A percentile compares a stretch with the other conserved stretches of the same genome.
Evolutionary conservation across 2,329 filamentous ascomycete genomes (phyloP).

Genomic region (Ophiostoma populinum): DNA sequence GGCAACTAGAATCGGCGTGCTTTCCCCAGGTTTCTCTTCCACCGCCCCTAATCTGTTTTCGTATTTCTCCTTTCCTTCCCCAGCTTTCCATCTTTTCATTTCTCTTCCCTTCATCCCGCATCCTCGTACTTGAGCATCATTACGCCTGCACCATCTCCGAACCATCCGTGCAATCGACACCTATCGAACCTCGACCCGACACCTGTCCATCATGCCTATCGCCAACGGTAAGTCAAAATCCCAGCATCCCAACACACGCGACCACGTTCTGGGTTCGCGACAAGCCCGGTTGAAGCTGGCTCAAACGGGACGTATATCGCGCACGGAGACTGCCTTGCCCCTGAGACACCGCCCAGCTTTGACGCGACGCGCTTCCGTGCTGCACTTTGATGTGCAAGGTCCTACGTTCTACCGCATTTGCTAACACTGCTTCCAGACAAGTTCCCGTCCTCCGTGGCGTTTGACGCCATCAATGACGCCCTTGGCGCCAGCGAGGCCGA

Average conservation of each 20-base stretch:
- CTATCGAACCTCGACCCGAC: not conserved
- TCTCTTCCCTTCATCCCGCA: not conserved
- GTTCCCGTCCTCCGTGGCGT: conserved; percentile 81
- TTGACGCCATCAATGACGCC: conserved; percentile 67
- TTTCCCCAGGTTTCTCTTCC: conserved; percentile 5
- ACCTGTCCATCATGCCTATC: conserved; percentile 5
- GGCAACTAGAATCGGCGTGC: not conserved
- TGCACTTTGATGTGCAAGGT: too few species aligned
- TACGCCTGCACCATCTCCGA: not conserved
- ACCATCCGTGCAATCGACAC: not conserved
- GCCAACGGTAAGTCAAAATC: conserved; percentile 5
- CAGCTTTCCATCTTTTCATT: not conserved
- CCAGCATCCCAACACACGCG: too few species aligned
- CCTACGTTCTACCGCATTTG: not conserved
- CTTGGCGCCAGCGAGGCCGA: conserved; percentile 53
- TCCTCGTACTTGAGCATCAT: not conserved
- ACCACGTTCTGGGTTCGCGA: too few species aligned
- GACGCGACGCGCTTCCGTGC: not conserved
- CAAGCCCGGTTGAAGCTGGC: too few species aligned
- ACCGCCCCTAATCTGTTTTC: not conserved
- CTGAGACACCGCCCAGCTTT: too few species aligned
- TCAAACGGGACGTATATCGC: too few species aligned
- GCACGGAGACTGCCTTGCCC: too few species aligned
- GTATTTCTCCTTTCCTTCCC: not conserved
- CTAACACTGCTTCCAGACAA: conserved; percentile 32